These are phyloP conservation scores for Lipomyces mesembrius DNA, from an alignment of 805 yeast species.

Conservation along the genomic window DNA sequence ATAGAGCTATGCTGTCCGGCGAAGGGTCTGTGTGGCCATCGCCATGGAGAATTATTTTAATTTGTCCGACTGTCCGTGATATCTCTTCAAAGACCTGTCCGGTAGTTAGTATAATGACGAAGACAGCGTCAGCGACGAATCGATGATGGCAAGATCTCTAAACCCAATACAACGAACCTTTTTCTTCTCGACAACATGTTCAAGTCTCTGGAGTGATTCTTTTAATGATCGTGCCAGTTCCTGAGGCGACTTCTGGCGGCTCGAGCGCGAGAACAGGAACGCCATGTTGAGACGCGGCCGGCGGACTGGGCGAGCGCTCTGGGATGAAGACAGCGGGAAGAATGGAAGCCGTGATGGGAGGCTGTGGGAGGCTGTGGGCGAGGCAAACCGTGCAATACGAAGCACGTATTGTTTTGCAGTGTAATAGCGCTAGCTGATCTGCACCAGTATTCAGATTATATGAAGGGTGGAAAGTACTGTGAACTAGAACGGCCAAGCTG, in stretches of 20 bases:
- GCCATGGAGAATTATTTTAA: conserved; percentile 68
- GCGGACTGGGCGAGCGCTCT: not conserved
- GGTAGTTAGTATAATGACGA: conserved; percentile 25
- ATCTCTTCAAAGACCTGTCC: conserved; percentile 73
- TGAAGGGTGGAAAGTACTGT: not conserved
- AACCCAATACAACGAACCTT: conserved; percentile 43
- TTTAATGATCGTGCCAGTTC: conserved; percentile 77
- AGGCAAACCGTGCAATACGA: not conserved
- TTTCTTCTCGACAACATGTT: conserved; percentile 47
- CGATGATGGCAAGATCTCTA: conserved; percentile 41
- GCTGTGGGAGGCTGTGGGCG: not conserved
- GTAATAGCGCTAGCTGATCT: not conserved
- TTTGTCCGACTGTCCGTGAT: conserved; percentile 63
- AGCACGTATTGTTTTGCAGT: not conserved
- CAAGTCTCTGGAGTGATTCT: conserved; percentile 60
- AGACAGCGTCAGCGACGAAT: not conserved
- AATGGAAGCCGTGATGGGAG: not conserved
- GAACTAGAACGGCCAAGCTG: not conserved
- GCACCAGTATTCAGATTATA: not conserved
- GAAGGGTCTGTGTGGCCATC: conserved; percentile 58
- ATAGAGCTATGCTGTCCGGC: conserved; percentile 74
- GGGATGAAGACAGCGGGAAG: conserved; percentile 4
- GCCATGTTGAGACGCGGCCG: conserved; percentile 59
- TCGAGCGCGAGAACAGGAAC: conserved; percentile 76
- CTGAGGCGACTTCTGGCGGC: conserved; percentile 82